These are phyloP conservation scores for Fusarium subtropicale DNA, from an alignment of 2,329 filamentous ascomycete species.

Conservation along the genomic window DNA sequence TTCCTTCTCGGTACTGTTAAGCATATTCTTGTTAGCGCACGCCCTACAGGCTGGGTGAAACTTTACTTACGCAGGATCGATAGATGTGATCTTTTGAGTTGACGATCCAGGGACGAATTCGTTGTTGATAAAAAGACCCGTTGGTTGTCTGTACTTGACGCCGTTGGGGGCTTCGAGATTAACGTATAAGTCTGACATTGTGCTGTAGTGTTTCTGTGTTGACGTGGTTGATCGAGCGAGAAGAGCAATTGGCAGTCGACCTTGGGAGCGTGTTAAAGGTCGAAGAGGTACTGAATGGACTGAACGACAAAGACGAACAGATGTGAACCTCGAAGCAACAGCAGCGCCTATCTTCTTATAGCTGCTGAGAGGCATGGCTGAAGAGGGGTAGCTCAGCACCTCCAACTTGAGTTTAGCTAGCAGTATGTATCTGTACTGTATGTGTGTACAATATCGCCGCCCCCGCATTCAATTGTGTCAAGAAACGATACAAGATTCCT, in stretches of 20 bases:
- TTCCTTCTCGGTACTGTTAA: constrained; percentile 45
- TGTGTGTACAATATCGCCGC: constrained; percentile 10
- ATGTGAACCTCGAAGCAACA: constrained; percentile 18
- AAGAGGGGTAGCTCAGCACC: constrained; percentile 28
- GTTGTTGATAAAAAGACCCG: constrained; percentile 86
- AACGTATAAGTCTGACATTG: constrained; percentile 51
- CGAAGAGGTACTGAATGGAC: constrained; percentile 4
- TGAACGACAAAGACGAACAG: constrained; percentile 12
- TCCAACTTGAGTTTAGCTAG: constrained; percentile 23
- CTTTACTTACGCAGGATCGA: constrained; percentile 47
- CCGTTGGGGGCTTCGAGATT: constrained; percentile 84
- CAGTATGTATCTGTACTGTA: neutral
- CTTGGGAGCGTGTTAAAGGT: constrained; percentile 9
- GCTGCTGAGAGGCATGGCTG: constrained; percentile 23
- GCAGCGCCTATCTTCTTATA: constrained; percentile 41
- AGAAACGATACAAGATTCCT: neutral
- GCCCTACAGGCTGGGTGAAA: too few relatives aligned
- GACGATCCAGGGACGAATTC: constrained; percentile 70
- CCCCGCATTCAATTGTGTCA: constrained; percentile 26
- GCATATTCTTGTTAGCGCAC: neutral
- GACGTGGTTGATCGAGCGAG: constrained; percentile 18
- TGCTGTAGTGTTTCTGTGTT: constrained; percentile 33
- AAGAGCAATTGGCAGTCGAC: constrained; percentile 26
- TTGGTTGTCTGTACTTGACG: constrained; percentile 76
- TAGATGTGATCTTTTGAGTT: constrained; percentile 45